A percentile compares a stretch with the other conserved stretches of the same genome.
Evolutionary conservation across 495 filamentous ascomycete genomes (phyloP).

Genomic region (Hypoxylon intermedium): DNA sequence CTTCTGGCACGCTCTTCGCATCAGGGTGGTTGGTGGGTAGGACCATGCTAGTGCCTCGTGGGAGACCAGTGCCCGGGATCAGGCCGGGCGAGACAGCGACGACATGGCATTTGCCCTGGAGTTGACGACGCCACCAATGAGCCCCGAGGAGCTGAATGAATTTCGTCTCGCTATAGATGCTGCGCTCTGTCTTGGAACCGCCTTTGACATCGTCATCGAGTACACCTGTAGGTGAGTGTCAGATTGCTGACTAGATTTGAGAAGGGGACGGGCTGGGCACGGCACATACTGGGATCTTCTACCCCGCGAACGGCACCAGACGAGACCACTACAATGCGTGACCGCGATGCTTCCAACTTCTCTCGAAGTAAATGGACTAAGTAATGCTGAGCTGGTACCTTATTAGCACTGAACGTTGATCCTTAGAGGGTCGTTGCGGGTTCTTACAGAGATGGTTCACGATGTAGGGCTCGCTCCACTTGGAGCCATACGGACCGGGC

Average conservation of each 20-base stretch:
- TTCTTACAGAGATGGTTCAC: slow-evolving; percentile 55
- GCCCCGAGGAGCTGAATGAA: slow-evolving; percentile 54
- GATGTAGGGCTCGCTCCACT: slow-evolving; percentile 49
- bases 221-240: neutral
- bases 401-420: neutral
- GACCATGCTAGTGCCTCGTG: slow-evolving; percentile 20
- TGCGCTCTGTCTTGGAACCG: slow-evolving; percentile 33
- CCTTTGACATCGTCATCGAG: slow-evolving; percentile 46
- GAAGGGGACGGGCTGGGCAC: neutral
- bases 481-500: slow-evolving; percentile 43
- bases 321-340: slow-evolving; percentile 53
- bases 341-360: slow-evolving; percentile 46
- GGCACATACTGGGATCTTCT: slow-evolving; percentile 42
- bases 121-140: slow-evolving; percentile 59
- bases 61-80: slow-evolving; percentile 48
- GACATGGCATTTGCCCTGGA: slow-evolving; percentile 45
- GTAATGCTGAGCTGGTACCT: slow-evolving; percentile 52
- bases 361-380: slow-evolving; percentile 49
- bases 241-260: neutral
- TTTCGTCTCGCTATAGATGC: slow-evolving; percentile 48
- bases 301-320: slow-evolving; percentile 48
- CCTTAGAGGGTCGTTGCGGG: neutral
- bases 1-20: slow-evolving; percentile 49
- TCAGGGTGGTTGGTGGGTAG: slow-evolving; percentile 40
- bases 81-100: slow-evolving; percentile 56